phyloP scores from a whole-genome alignment of 257 asterid species.

The Dorcoceras hygrometricum region DNA sequence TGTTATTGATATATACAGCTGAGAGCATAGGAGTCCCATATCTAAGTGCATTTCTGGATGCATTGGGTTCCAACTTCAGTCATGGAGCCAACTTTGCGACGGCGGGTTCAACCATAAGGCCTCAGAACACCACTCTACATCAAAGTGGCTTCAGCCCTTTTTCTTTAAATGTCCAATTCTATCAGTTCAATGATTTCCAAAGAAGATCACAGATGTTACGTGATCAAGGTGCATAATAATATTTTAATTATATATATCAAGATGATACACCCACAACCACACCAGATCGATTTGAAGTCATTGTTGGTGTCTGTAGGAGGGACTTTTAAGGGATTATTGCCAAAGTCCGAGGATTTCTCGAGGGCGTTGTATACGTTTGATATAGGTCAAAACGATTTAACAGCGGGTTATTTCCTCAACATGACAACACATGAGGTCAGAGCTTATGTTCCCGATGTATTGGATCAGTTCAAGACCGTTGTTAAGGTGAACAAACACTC shows the following conservation, averaged over 20 bases:
- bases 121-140: conserved; percentile 65
- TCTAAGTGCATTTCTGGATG: conserved; percentile 77
- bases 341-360: conserved; percentile 42
- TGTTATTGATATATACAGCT: conserved; percentile 34
- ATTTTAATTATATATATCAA: not conserved
- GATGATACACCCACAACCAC: not conserved
- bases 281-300: not conserved
- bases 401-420: conserved; percentile 74
- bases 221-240: conserved; percentile 33
- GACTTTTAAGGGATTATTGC: conserved; percentile 47
- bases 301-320: conserved; percentile 34
- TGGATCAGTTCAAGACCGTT: conserved; percentile 57
- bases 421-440: conserved; percentile 69
- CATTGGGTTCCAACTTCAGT: conserved; percentile 78
- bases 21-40: conserved; percentile 64
- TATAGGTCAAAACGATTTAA: conserved; percentile 82
- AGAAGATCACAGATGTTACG: conserved; percentile 58
- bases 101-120: conserved; percentile 86
- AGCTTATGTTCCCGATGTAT: conserved; percentile 63
- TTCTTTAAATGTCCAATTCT: conserved; percentile 59
- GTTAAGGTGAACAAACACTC: conserved; percentile 44
- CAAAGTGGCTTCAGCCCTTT: conserved; percentile 88
- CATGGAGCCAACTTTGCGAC: conserved; percentile 94
- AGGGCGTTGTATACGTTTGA: conserved; percentile 74
- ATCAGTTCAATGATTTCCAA: conserved; percentile 63